Percentiles rank a stretch among this genome's conserved stretches.
Evolutionary conservation across 75 land plant species (phyloP).

Genomic region (Pinus taeda): DNA sequence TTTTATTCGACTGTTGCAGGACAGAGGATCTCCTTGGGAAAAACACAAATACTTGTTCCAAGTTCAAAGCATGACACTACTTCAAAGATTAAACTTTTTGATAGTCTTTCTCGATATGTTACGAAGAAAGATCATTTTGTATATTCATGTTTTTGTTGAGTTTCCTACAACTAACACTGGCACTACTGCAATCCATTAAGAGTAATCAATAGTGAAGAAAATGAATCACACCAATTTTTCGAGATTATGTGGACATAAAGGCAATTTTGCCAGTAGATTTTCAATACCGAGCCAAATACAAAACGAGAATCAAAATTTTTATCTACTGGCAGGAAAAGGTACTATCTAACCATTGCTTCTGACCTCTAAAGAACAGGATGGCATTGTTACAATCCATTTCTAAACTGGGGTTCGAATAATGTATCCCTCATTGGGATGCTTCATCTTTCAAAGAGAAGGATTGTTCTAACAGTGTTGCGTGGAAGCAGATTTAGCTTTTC

Average conservation of each 20-base stretch:
- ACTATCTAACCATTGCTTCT: neutral
- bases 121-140: slow-evolving; percentile 25
- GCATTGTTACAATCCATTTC: neutral
- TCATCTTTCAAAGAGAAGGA: slow-evolving; percentile 5
- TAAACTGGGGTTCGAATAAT: neutral
- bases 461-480: neutral
- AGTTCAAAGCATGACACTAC: neutral
- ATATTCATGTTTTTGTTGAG: slow-evolving; percentile 26
- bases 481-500: neutral
- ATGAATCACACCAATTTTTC: neutral
- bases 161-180: neutral
- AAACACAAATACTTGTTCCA: slow-evolving; percentile 33
- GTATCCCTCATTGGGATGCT: neutral
- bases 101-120: slow-evolving; percentile 19
- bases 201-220: neutral
- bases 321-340: neutral
- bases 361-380: neutral
- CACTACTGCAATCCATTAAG: neutral
- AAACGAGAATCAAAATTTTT: neutral
- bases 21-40: slow-evolving; percentile 21
- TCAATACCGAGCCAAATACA: neutral
- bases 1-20: slow-evolving; percentile 24
- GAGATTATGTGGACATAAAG: neutral
- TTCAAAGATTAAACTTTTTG: slow-evolving; percentile 5
- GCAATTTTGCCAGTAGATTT: neutral